Base-by-base conservation (phyloP, 352 stramenopile species). In the Pythium brachiatum region DNA sequence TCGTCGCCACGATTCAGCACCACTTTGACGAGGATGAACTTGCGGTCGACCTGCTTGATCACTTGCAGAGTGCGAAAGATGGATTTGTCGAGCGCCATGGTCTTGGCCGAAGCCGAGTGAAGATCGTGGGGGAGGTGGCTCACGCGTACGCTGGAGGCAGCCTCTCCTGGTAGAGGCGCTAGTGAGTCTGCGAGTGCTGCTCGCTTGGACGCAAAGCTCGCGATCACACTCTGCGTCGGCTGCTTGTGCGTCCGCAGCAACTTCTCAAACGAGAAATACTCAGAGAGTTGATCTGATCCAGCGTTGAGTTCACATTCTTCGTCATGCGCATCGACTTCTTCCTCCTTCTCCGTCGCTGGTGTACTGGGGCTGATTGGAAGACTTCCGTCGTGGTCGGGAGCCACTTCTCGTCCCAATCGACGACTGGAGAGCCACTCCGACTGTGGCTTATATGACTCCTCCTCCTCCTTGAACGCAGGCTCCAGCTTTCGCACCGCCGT, bases 21-120 rank as follows among this genome's bases (percentile, higher is more conserved):
- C 23, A 72, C 73, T 62, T 72, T 73, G 43, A 86, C 86, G 12
- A 97, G 77, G 53, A 98, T 95, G 68, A 97, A 97, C 65, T 97
- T 97, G 8, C 76, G 73, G 64, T 97, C 90, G 26, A 98, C 80
- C 68, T 98, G 92, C 2, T 78, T 76, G 68, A 98, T 85, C 1
- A 97, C 86, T 44, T 86, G 50, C 23, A 94, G 50, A 11, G 67
- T 72, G 0, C 67, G 39, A n/a, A 97, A 73, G 18, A 89, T 81
- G 7, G 80, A 66, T 54, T 85, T 89, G 29, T 78, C 77, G 18
- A 97, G 71, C 52, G 88, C 88, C 56, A 90, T 65, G 21, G 44
- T 18, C 36, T 58, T 62, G 12, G 39, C 25, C 3, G 9, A 21
- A 11, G 31, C 23, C 6, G 44, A 6, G 34, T 64, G 53, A 5